Conservation (phyloP, 2,329 filamentous ascomycete species). For the Calonectria honghensis region DNA sequence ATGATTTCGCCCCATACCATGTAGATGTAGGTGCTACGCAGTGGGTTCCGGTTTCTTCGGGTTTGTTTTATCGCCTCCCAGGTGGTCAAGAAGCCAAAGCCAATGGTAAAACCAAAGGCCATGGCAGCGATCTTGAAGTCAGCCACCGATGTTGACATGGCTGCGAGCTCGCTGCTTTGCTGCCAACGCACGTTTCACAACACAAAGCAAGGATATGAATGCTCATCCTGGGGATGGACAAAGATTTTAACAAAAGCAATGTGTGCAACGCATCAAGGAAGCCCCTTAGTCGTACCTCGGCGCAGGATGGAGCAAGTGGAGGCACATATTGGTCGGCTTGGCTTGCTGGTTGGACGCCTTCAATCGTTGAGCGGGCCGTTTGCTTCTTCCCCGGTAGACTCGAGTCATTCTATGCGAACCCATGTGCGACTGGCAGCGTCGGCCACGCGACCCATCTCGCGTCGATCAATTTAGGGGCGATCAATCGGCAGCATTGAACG, state of each 20-base stretch:
- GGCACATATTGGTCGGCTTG: slow-evolving; percentile 1
- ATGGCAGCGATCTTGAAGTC: slow-evolving; percentile 57
- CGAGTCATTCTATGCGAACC: slow-evolving; percentile 13
- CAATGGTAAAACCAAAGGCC: slow-evolving; percentile 60
- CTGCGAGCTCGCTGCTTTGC: not conserved
- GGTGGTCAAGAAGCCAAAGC: slow-evolving; percentile 63
- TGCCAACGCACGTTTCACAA: not conserved
- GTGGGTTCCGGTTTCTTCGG: slow-evolving; percentile 57
- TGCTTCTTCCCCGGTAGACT: not conserved
- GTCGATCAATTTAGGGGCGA: slow-evolving; percentile 26
- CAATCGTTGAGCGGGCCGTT: not conserved
- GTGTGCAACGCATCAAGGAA: not conserved
- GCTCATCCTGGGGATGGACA: not conserved
- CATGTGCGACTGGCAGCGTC: not conserved
- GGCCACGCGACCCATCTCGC: not conserved
- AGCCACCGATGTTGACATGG: slow-evolving; percentile 32
- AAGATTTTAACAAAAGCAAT: slow-evolving; percentile 12
- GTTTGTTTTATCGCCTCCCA: slow-evolving; percentile 66
- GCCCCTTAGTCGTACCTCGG: not conserved
- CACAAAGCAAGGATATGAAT: not conserved
- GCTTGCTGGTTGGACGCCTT: not conserved
- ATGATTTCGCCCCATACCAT: slow-evolving; percentile 69
- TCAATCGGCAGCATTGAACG: not conserved
- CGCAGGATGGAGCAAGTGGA: slow-evolving; percentile 13
- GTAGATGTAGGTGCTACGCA: slow-evolving; percentile 63